Percentiles rank a stretch among this genome's conserved stretches.
phyloP scores from a whole-genome alignment of 225 moss, liverwort and hornwort species.

The Asterella californica region DNA sequence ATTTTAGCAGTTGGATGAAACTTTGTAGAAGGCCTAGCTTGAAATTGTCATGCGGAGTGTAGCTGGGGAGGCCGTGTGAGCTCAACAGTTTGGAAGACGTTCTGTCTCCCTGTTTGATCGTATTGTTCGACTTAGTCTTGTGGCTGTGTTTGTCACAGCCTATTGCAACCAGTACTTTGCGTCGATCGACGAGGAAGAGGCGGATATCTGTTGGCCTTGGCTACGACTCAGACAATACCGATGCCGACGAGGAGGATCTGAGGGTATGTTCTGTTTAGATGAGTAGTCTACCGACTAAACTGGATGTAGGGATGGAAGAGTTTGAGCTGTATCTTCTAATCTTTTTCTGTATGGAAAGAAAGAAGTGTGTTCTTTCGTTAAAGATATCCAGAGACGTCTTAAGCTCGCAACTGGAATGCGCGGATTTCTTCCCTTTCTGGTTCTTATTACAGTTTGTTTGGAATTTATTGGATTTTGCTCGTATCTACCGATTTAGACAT shows the following conservation, averaged over 20 bases:
- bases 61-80: conserved; percentile 7
- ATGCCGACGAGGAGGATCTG: conserved; percentile 35
- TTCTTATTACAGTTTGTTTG: not conserved
- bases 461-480: not conserved
- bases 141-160: conserved; percentile 31
- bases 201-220: conserved; percentile 64
- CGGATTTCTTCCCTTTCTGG: not conserved
- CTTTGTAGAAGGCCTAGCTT: not conserved
- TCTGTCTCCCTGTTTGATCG: not conserved
- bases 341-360: too few relatives aligned
- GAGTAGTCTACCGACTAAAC: not conserved
- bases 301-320: not conserved
- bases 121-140: conserved; percentile 27
- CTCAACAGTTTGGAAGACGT: conserved; percentile 1
- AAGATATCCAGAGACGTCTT: not conserved
- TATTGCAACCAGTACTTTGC: conserved; percentile 48
- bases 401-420: not conserved
- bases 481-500: not conserved
- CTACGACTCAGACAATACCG: conserved; percentile 64
- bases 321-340: too few relatives aligned
- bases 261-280: conserved; percentile 9
- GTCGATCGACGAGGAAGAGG: conserved; percentile 69
- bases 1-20: not conserved
- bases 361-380: not conserved
- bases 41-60: conserved; percentile 36